Percentiles rank a stretch among this genome's conserved stretches.
Evolutionary conservation across 164 flowering plant species (phyloP).

Genomic region (Saururus chinensis): DNA sequence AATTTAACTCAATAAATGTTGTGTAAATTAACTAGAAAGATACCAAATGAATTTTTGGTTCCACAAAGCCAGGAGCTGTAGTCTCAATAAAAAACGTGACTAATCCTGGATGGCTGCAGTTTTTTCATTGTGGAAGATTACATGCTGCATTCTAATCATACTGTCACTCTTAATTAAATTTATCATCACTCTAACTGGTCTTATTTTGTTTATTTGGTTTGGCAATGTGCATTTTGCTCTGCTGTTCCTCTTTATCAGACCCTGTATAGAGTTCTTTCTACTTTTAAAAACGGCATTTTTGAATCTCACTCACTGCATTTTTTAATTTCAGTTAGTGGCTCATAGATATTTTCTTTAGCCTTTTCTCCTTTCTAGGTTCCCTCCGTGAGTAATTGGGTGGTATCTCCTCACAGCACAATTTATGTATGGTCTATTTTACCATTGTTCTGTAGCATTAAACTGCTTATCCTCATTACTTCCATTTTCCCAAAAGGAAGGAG

Average conservation of each 20-base stretch:
- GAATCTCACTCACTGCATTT: no score
- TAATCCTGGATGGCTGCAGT: neutral
- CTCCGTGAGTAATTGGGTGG: no score
- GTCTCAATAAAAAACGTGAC: neutral
- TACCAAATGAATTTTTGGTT: neutral
- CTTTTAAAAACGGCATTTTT: no score
- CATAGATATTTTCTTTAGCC: no score
- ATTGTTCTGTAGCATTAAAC: no score
- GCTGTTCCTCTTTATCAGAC: neutral
- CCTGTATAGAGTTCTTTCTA: no score
- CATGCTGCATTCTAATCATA: neutral
- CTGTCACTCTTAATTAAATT: neutral
- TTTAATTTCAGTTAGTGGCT: no score
- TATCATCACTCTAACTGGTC: neutral
- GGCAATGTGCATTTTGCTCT: neutral
- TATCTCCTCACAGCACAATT: no score
- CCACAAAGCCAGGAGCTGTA: neutral
- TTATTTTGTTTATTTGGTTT: neutral
- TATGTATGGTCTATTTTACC: no score
- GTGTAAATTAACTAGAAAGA: neutral
- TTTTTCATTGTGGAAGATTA: neutral
- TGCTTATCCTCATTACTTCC: no score
- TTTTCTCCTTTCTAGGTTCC: no score
- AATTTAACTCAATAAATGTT: neutral
- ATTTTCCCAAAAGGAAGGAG: no score